Base-by-base conservation (phyloP, 2,329 filamentous ascomycete species). In the Penicillium sp. region DNA sequence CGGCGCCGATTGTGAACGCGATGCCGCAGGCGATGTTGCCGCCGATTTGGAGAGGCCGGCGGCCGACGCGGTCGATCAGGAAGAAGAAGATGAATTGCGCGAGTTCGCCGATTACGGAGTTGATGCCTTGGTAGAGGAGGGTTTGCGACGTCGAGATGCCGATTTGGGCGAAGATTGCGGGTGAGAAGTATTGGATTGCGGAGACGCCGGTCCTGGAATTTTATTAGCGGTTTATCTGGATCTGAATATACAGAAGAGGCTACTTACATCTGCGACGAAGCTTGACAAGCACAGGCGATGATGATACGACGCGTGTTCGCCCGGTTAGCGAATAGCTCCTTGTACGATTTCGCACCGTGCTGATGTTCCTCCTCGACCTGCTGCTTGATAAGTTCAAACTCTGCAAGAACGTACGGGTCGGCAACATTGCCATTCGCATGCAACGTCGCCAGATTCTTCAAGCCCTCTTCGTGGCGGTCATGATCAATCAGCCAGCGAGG, bases 1-100 rank as follows among this genome's bases (percentile, higher is more conserved):
- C 29, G 2, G 58, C 58, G 30, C 58, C 58, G 50, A 60, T 50
- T 2, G 47, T 55, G 44, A 60, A 60, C 15, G 58, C 58, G 9
- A 60, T 21, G 1, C 58, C 58, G 50, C 58, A 60, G 4, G 58
- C 58, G 31, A 60, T 55, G 51, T 60, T 60, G 8, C 58, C 58
- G 13, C 58, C 50, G 31, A 60, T 60, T 19, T 60, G 58, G 1
- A 60, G 44, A 1, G 58, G 58, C 15, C 58, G 58, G 1, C 58
- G 58, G 5, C 58, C 58, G 29, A 60, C 58, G 11, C 58, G 58
- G 45, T 60, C 58, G 58, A 60, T 60, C 2, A 60, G 58, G 45
- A 60, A 60, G 45, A 60, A 60, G 51, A 60, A 60, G 45, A 60
- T 60, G 17, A 60, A 55, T n/a, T 60, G 58, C 7, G 58, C 58